Evolutionary conservation across 805 yeast genomes (phyloP).

Genomic region (Starmerella roubikii): DNA sequence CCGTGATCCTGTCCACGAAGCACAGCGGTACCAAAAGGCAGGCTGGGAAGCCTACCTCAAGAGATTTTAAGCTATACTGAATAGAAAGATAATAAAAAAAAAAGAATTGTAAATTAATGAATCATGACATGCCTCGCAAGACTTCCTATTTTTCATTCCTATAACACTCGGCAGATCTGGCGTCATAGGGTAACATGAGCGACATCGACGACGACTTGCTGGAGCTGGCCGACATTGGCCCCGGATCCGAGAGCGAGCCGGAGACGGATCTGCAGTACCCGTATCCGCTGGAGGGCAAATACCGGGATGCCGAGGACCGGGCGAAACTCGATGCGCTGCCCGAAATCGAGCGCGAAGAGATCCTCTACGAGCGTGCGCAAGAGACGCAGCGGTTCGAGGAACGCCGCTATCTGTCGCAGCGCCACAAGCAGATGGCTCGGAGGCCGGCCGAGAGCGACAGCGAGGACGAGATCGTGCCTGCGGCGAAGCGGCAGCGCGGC

Average conservation of each 20-base stretch:
- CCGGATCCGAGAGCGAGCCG: constrained; percentile 6
- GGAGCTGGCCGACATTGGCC: constrained; percentile 77
- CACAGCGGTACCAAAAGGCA: constrained; percentile 76
- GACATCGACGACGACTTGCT: constrained; percentile 83
- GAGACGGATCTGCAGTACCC: constrained; percentile 38
- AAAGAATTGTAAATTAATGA: no score
- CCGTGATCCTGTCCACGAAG: constrained; percentile 78
- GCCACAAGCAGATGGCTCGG: constrained; percentile 32
- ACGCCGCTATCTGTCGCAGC: constrained; percentile 65
- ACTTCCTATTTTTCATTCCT: no score
- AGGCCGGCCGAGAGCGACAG: constrained; percentile 16
- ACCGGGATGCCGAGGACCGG: constrained; percentile 69
- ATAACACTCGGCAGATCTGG: no score
- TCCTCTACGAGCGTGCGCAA: constrained; percentile 83
- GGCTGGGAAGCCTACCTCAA: constrained; percentile 82
- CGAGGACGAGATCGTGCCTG: constrained; percentile 20
- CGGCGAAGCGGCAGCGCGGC: constrained; percentile 24
- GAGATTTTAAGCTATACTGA: no score
- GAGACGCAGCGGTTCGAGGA: constrained; percentile 82
- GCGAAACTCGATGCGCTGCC: constrained; percentile 46
- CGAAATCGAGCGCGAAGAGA: constrained; percentile 83
- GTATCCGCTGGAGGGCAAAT: constrained; percentile 87
- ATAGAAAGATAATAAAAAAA: no score
- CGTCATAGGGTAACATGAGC: no score
- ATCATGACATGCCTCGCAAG: no score